Base-by-base conservation (phyloP, 148 eudicot genomes). In the Cornus florida region DNA sequence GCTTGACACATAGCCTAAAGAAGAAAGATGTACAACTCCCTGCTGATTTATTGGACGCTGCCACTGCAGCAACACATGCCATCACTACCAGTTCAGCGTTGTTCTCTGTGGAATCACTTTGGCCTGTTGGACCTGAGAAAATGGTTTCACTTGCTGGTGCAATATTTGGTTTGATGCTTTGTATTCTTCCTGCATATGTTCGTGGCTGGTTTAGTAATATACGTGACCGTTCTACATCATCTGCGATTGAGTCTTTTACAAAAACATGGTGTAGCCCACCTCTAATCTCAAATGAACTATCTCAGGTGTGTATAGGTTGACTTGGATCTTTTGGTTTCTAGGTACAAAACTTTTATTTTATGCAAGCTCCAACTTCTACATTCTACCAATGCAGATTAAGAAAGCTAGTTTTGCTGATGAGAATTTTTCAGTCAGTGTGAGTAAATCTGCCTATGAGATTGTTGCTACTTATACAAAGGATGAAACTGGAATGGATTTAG, bases 391-490 rank as follows among this genome's bases (percentile, higher is more conserved):
- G 86, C 95, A 96, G 99, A 93, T 96, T 81, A 96, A 92, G 87
- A 91, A 92, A 79, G 90, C 92, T 67, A 88, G 87, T 80, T 89
- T 91, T 70, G 87, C 89, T 70, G 98, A 96, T 79, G 99, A 93
- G 68, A 89, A 85, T 82, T 96, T 96, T 77, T 89, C 97, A 9
- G 92, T 96, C n/a, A 90, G 89, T 83, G 98, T 96, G 78, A 93
- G 97, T 87, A 96, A 96, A 81, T 91, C 99, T 57, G 98, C 95
- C 80, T 91, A 92, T 87, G 99, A 96, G 86, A 95, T 96, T 12
- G 86, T 96, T 79, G 99, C 99, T 78, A 96, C 99, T n/a, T 96
- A 96, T 80, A 93, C 95, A 59, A 96, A 96, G 89, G 99, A 96
- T 74, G 99, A 96, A 83, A 91, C 97, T 12, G 90, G 92, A 78